Conservation (phyloP, 2,329 filamentous ascomycete species). For the Davidsoniella virescens region DNA sequence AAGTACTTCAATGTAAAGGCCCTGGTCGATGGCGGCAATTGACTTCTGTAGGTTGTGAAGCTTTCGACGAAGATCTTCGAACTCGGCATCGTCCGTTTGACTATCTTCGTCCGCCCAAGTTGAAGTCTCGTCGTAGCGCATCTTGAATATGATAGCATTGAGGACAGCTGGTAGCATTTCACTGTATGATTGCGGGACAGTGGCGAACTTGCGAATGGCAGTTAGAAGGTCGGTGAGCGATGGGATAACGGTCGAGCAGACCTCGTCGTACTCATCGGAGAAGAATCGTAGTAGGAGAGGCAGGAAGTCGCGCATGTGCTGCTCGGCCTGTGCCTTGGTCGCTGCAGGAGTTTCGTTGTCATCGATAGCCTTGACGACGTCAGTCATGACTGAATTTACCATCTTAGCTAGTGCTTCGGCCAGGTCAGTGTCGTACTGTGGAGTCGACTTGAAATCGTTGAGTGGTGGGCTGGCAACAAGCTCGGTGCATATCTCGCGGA, state of each 20-base stretch:
- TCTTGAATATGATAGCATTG: constrained; percentile 84
- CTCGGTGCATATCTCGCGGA: constrained; percentile 70
- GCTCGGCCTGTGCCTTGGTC: constrained; percentile 59
- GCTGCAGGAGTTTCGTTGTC: constrained; percentile 43
- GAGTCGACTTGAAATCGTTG: constrained; percentile 60
- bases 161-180: constrained; percentile 75
- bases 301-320: constrained; percentile 67
- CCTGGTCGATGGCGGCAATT: constrained; percentile 75
- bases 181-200: constrained; percentile 59
- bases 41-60: constrained; percentile 85
- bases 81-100: constrained; percentile 92
- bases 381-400: constrained; percentile 75
- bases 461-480: constrained; percentile 72
- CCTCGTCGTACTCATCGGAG: constrained; percentile 93
- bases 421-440: constrained; percentile 86
- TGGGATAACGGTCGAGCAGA: constrained; percentile 89
- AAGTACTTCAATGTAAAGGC: constrained; percentile 73
- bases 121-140: constrained; percentile 92
- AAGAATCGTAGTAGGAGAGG: constrained; percentile 87
- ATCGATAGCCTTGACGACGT: constrained; percentile 77
- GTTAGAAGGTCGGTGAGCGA: constrained; percentile 84
- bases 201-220: constrained; percentile 67
- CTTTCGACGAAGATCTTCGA: constrained; percentile 81
- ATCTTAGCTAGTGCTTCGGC: constrained; percentile 91
- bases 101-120: constrained; percentile 90